Percentiles rank a stretch among this genome's conserved stretches.
Evolutionary conservation across 805 yeast genomes (phyloP).

Genomic region (Kluyveromyces lactis): DNA sequence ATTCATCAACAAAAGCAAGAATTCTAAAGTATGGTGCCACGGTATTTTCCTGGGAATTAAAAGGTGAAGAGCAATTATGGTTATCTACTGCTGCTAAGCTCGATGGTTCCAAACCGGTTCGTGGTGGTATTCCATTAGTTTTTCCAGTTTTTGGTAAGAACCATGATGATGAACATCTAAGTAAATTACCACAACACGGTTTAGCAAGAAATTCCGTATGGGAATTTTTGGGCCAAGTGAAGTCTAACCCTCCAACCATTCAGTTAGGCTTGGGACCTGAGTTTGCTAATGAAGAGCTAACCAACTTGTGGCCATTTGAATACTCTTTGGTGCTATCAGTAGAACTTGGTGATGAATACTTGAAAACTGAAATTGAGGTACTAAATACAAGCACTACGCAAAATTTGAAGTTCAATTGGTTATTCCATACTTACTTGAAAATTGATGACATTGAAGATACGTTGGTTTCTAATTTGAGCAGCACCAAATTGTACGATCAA

Average conservation of each 20-base stretch:
- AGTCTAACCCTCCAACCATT: conserved; percentile 61
- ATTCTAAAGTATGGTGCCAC: conserved; percentile 86
- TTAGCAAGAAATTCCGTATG: conserved; percentile 85
- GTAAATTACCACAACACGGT: conserved; percentile 86
- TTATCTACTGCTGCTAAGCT: conserved; percentile 65
- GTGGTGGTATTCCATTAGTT: conserved; percentile 96
- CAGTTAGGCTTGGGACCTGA: conserved; percentile 92
- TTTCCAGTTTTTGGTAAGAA: conserved; percentile 89
- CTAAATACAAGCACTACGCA: conserved; percentile 49
- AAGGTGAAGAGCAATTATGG: conserved; percentile 79
- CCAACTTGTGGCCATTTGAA: conserved; percentile 53
- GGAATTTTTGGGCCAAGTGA: conserved; percentile 89
- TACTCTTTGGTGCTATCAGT: conserved; percentile 72
- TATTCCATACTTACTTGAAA: conserved; percentile 83
- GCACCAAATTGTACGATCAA: conserved; percentile 69
- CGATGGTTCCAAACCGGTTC: conserved; percentile 88
- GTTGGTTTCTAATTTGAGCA: conserved; percentile 69
- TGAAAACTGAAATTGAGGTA: conserved; percentile 68
- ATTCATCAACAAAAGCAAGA: conserved; percentile 47
- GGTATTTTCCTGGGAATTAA: conserved; percentile 68
- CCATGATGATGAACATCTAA: conserved; percentile 47
- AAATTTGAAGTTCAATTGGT: conserved; percentile 81
- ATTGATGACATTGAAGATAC: conserved; percentile 73
- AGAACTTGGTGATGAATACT: conserved; percentile 45
- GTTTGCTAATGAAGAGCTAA: conserved; percentile 57